Evolutionary conservation across 768 basidiomycete species (phyloP).

Genomic region (Russula vinacea): DNA sequence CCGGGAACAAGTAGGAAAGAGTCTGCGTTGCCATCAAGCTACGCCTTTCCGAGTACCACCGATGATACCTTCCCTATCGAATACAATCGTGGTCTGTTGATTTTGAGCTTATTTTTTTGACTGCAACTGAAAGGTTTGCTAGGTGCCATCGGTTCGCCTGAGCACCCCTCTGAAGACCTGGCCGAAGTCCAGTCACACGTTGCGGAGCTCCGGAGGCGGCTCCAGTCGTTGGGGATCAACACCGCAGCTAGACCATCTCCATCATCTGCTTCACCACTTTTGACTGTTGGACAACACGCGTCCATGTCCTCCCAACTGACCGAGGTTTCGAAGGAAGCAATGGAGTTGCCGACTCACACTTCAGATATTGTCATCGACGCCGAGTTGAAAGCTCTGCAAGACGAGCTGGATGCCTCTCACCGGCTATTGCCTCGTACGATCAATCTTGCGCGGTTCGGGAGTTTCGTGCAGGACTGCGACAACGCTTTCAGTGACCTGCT

Average conservation of each 20-base stretch:
- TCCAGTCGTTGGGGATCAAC: slow-evolving; percentile 61
- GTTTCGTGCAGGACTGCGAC: slow-evolving; percentile 57
- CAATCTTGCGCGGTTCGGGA: slow-evolving; percentile 52
- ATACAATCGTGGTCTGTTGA: slow-evolving; percentile 13
- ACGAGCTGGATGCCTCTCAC: slow-evolving; percentile 54
- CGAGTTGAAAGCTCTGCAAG: slow-evolving; percentile 60
- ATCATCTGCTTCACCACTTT: slow-evolving; percentile 44
- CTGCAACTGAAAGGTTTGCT: neutral
- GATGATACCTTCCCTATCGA: slow-evolving; percentile 7
- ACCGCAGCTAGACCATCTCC: slow-evolving; percentile 46
- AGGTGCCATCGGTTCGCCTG: slow-evolving; percentile 21
- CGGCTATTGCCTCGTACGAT: slow-evolving; percentile 51
- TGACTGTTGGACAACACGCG: slow-evolving; percentile 47
- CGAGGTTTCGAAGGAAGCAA: slow-evolving; percentile 45
- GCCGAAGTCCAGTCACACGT: slow-evolving; percentile 50
- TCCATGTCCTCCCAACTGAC: slow-evolving; percentile 49
- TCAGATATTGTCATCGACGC: slow-evolving; percentile 44
- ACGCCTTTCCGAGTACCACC: slow-evolving; percentile 4
- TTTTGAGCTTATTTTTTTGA: neutral
- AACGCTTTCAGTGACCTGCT: slow-evolving; percentile 77
- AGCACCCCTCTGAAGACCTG: slow-evolving; percentile 35
- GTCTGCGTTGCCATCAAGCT: neutral
- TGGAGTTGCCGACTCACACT: slow-evolving; percentile 45
- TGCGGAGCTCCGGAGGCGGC: slow-evolving; percentile 52
- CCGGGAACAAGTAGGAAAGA: slow-evolving; percentile 8